Conservation (phyloP, 495 filamentous ascomycete species). For the Aspergillus steynii region DNA sequence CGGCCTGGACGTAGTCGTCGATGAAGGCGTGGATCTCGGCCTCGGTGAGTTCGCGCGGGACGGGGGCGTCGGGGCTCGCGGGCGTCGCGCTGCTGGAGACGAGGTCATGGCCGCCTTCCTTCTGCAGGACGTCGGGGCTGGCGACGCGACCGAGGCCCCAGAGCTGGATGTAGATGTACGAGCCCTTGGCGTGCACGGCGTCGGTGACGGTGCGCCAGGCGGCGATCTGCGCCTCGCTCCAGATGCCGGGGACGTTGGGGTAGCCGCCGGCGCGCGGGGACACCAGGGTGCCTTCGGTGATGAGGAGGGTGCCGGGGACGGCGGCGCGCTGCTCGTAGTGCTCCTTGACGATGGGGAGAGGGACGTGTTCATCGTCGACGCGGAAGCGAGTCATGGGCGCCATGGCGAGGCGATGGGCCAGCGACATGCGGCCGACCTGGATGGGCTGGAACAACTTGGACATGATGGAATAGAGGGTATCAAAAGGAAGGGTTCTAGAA, state of each 20-base stretch:
- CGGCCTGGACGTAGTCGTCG: conserved; percentile 57
- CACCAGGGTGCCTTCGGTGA: conserved; percentile 64
- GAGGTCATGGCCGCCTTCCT: conserved; percentile 19
- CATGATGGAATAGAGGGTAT: conserved; percentile 26
- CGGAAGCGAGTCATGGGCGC: conserved; percentile 53
- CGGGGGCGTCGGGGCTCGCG: background rate
- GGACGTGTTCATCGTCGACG: conserved; percentile 30
- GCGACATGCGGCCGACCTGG: conserved; percentile 40
- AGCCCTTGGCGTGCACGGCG: conserved; percentile 51
- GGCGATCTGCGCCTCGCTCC: conserved; percentile 38
- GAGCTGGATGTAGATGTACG: conserved; percentile 51
- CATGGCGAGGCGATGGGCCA: conserved; percentile 51
- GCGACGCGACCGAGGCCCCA: conserved; percentile 62
- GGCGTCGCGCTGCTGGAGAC: conserved; percentile 46
- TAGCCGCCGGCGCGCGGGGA: conserved; percentile 46
- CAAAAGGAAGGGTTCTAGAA: no score
- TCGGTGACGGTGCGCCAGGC: conserved; percentile 50
- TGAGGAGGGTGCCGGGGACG: conserved; percentile 50
- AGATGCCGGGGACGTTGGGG: conserved; percentile 49
- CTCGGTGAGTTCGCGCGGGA: conserved; percentile 52
- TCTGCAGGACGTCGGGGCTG: conserved; percentile 33
- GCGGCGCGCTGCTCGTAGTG: conserved; percentile 55
- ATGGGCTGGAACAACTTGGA: conserved; percentile 53
- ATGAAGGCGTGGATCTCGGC: conserved; percentile 60
- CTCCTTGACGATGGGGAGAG: conserved; percentile 37